Conservation (phyloP, 768 basidiomycete species). For the Lactarius hatsudake region DNA sequence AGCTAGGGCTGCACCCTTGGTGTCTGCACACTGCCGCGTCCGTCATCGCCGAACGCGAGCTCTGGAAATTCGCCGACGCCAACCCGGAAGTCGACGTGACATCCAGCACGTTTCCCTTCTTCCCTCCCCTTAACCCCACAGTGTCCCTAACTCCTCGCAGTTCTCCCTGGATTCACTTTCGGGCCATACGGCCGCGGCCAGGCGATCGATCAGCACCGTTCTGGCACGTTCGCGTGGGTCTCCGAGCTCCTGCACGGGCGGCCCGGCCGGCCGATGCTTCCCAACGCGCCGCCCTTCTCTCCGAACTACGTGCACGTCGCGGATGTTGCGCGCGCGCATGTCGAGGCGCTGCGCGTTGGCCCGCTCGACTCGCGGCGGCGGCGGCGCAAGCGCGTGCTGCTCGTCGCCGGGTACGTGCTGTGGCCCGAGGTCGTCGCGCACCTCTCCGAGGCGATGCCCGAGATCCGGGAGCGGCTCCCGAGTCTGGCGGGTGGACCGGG, state of each 20-base stretch:
- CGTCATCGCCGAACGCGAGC: conserved; percentile 23
- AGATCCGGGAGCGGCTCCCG: conserved; percentile 16
- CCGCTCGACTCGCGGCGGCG: background rate
- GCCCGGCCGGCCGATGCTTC: conserved; percentile 11
- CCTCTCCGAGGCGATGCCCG: conserved; percentile 14
- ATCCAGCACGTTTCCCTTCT: conserved; percentile 13
- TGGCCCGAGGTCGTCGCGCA: conserved; percentile 19
- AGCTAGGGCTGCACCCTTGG: conserved; percentile 23
- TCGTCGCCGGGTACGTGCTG: conserved; percentile 17
- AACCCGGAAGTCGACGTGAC: conserved; percentile 19
- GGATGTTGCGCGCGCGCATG: conserved; percentile 17
- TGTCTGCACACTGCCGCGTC: conserved; percentile 14
- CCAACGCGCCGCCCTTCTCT: conserved; percentile 17
- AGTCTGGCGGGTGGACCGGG: conserved; percentile 1
- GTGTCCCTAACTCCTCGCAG: conserved; percentile 1
- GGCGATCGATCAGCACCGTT: conserved; percentile 1
- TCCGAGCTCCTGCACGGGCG: conserved; percentile 17
- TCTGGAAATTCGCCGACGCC: conserved; percentile 21
- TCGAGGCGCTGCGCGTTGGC: conserved; percentile 18
- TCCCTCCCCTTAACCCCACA: background rate
- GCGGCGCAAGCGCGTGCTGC: conserved; percentile 19
- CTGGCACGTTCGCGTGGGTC: conserved; percentile 23
- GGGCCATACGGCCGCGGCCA: conserved; percentile 24
- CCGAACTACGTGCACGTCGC: conserved; percentile 22
- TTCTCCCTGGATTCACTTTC: conserved; percentile 18